Evolutionary conservation across 2,329 filamentous ascomycete genomes (phyloP), one percentile per base, ranked within the genome.

Genomic region (Dendrostoma leiphaemia): DNA sequence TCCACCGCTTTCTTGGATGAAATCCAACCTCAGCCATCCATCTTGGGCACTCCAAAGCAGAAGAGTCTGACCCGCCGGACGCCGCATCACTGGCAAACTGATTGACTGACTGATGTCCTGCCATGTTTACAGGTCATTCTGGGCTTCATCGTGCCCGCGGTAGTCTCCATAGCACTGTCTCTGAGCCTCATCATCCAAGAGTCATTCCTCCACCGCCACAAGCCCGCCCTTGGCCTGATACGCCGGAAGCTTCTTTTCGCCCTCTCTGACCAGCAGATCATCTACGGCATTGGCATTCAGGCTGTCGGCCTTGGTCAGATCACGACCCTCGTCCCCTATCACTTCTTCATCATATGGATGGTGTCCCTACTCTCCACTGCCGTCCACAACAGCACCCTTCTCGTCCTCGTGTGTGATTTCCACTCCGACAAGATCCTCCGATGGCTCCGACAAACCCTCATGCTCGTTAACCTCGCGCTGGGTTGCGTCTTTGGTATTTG

Each of bases 291-390:
- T 64, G 84, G 81, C n/a, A 81, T 89, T 53, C 84, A 88, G 65
- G 75, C 74, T 53, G 75, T 88, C 23, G 85, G 81, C 0, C 76
- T 89, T 1, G 80, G 80, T 4, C 83, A 84, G 63, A 78, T 81
- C 64, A 69, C 76, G 43, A 72, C 73, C 5, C 78, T 88, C 65
- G 76, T 85, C 0, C 78, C 83, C 0, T 89, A 89, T 65, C 85
- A 89, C 68, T 87, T 88, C 71, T 88, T 88, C 71, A 77, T 88
- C 51, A 80, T 88, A 60, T 88, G 52, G 56, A 84, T 87, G 72
- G 71, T 88, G 2, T 83, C 82, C 0, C 69, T 86, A 12, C 73
- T 88, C 7, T 83, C 83, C 15, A 86, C 83, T 59, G 81, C 83
- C 1, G 86, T 85, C 3, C 85, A 88, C 66, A 84, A 86, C 55